Evolutionary conservation across 352 stramenopile genomes (phyloP).

Genomic region (Globisporangium carolinianum): DNA sequence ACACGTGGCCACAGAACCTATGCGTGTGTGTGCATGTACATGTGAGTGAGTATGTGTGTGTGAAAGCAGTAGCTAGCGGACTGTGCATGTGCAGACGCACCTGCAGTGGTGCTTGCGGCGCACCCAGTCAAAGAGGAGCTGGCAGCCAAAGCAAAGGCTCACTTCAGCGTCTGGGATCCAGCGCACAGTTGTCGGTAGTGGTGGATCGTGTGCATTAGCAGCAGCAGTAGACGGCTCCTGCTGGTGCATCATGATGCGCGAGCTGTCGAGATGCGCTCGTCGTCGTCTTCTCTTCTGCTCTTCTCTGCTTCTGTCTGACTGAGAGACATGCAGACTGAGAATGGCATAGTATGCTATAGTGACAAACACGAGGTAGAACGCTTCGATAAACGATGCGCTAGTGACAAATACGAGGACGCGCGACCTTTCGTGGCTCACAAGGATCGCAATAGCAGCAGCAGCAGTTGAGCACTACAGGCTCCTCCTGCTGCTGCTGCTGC

Average conservation of each 20-base stretch:
- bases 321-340: too few species aligned
- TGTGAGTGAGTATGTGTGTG: neutral
- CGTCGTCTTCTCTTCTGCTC: neutral
- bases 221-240: neutral
- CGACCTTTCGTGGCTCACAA: neutral
- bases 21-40: neutral
- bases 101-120: conserved; percentile 88
- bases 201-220: neutral
- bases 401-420: neutral
- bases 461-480: neutral
- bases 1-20: conserved; percentile 70
- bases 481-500: neutral
- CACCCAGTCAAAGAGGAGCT: conserved; percentile 85
- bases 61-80: conserved; percentile 4
- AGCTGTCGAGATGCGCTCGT: neutral
- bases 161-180: conserved; percentile 81
- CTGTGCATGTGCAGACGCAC: conserved; percentile 9
- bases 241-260: conserved; percentile 5
- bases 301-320: neutral
- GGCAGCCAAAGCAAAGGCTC: conserved; percentile 67
- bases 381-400: neutral
- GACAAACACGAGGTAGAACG: neutral
- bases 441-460: neutral
- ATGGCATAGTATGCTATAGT: neutral
- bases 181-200: conserved; percentile 58